These are phyloP conservation scores for Colletotrichum tropicicola DNA, from an alignment of 2,329 filamentous ascomycete species.

Conservation along the genomic window DNA sequence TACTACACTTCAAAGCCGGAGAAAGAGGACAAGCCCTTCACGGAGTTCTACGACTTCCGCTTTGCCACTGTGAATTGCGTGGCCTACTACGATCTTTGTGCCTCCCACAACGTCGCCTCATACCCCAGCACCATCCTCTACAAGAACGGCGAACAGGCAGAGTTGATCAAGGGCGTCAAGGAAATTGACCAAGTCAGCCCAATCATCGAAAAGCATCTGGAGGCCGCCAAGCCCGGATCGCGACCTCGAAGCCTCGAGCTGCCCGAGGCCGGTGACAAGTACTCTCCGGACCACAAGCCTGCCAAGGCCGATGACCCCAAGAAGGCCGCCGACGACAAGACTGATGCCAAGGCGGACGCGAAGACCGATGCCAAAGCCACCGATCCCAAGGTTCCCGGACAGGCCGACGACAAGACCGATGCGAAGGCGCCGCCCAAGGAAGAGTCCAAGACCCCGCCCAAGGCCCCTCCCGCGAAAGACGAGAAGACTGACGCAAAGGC, in stretches of 20 bases:
- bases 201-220: conserved; percentile 80
- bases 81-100: conserved; percentile 82
- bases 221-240: conserved; percentile 82
- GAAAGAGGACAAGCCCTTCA: conserved; percentile 69
- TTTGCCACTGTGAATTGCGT: conserved; percentile 90
- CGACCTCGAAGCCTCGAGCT: conserved; percentile 74
- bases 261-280: conserved; percentile 74
- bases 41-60: conserved; percentile 86
- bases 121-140: conserved; percentile 85
- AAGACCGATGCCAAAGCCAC: conserved; percentile 32
- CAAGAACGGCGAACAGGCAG: conserved; percentile 77
- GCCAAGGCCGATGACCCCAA: conserved; percentile 37
- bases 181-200: conserved; percentile 71
- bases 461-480: conserved; percentile 23
- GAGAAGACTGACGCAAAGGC: conserved; percentile 45
- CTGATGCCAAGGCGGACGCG: conserved; percentile 29
- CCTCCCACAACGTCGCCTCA: conserved; percentile 69
- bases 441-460: conserved; percentile 23
- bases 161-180: conserved; percentile 73
- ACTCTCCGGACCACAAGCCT: conserved; percentile 44
- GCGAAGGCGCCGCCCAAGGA: conserved; percentile 36
- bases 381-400: conserved; percentile 26
- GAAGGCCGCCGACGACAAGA: conserved; percentile 32
- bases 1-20: conserved; percentile 86
- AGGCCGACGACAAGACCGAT: conserved; percentile 42